Evolutionary conservation across 2,329 filamentous ascomycete genomes (phyloP).

Genomic region (Aureobasidium vineae): DNA sequence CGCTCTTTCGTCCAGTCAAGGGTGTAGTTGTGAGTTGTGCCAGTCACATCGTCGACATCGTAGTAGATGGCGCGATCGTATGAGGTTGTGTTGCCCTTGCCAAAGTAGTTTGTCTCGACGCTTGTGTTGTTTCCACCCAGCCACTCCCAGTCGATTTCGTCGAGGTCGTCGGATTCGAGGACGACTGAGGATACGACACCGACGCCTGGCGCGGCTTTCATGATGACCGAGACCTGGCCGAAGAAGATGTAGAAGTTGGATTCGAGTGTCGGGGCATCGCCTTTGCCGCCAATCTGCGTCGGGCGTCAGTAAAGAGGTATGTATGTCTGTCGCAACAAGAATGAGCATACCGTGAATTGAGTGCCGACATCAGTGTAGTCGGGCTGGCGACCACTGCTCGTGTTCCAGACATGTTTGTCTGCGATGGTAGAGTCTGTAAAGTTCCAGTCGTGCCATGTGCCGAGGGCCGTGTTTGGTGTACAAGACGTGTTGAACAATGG

Average conservation of each 20-base stretch:
- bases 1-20: constrained; percentile 66
- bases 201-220: constrained; percentile 71
- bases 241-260: constrained; percentile 85
- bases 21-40: constrained; percentile 67
- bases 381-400: constrained; percentile 62
- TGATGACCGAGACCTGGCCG: constrained; percentile 71
- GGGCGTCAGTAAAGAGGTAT: neutral
- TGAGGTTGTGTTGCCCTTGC: constrained; percentile 65
- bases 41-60: constrained; percentile 55
- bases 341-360: constrained; percentile 54
- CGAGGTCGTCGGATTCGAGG: constrained; percentile 76
- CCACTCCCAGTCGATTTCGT: constrained; percentile 88
- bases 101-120: constrained; percentile 73
- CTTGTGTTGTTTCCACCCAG: constrained; percentile 63
- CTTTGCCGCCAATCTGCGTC: constrained; percentile 57
- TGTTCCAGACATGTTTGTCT: constrained; percentile 41
- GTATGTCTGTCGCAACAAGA: neutral
- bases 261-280: constrained; percentile 74
- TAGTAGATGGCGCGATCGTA: constrained; percentile 67
- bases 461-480: constrained; percentile 68
- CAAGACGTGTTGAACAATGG: constrained; percentile 67
- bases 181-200: constrained; percentile 83
- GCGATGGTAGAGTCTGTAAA: constrained; percentile 50
- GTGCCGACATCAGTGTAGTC: constrained; percentile 57
- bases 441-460: constrained; percentile 65